Conservation (phyloP, 2,329 filamentous ascomycete genomes). For the Teratosphaeriaceae sp. region DNA sequence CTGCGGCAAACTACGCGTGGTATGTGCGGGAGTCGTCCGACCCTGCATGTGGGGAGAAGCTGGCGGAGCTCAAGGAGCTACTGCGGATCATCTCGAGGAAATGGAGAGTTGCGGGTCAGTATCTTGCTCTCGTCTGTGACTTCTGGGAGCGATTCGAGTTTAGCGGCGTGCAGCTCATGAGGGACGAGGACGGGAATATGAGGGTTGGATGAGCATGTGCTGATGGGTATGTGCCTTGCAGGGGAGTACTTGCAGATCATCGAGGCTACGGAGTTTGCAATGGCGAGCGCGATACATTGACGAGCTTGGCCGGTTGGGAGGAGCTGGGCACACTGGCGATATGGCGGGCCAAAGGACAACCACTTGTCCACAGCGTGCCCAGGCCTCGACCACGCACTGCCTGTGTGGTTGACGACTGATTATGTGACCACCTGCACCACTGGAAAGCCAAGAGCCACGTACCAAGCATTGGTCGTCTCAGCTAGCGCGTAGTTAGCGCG, state of each 20-base stretch:
- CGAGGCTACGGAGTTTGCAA: constrained; percentile 18
- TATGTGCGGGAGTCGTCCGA: constrained; percentile 27
- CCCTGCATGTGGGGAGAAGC: constrained; percentile 12
- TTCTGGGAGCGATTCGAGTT: constrained; percentile 4
- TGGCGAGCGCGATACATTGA: constrained; percentile 11
- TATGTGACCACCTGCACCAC: too few relatives aligned
- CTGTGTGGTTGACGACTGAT: too few relatives aligned
- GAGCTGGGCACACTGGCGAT: too few relatives aligned
- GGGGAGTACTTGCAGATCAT: constrained; percentile 17
- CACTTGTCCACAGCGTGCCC: too few relatives aligned
- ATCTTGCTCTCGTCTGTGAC: constrained; percentile 9
- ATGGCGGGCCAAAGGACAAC: too few relatives aligned
- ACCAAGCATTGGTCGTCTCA: too few relatives aligned
- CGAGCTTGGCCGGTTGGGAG: background rate
- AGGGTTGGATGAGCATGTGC: background rate
- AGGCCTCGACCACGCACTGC: too few relatives aligned
- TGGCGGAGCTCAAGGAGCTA: constrained; percentile 21
- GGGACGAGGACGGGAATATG: background rate
- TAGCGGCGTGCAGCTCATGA: background rate
- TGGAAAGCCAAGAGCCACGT: too few relatives aligned
- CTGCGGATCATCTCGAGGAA: constrained; percentile 14
- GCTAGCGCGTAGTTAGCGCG: too few relatives aligned
- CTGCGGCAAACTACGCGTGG: constrained; percentile 30
- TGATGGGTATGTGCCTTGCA: constrained; percentile 5
- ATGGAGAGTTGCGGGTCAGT: constrained; percentile 24